Percentiles rank a stretch among this genome's conserved stretches.
Conservation (phyloP, 768 basidiomycete genomes). For the Tylopilus balloui region DNA sequence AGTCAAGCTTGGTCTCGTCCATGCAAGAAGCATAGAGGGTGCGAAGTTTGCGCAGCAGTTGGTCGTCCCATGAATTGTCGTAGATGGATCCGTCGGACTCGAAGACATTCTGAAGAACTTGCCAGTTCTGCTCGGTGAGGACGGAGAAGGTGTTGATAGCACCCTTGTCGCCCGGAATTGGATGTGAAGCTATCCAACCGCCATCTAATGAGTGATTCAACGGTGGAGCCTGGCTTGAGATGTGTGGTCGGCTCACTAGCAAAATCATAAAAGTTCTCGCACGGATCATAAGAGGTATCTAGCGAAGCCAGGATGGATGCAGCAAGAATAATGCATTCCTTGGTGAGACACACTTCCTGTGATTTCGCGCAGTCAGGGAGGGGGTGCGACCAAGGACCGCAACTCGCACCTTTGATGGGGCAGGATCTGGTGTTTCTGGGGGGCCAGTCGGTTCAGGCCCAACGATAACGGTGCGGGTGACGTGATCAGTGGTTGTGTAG, state of each 20-base stretch:
- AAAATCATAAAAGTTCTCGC: slow-evolving; percentile 92
- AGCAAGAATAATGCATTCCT: slow-evolving; percentile 79
- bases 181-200: slow-evolving; percentile 81
- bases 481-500: slow-evolving; percentile 34
- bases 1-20: slow-evolving; percentile 72
- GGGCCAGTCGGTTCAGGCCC: slow-evolving; percentile 38
- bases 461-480: slow-evolving; percentile 40
- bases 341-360: slow-evolving; percentile 66
- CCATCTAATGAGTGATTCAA: slow-evolving; percentile 49
- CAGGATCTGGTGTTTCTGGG: slow-evolving; percentile 53
- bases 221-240: not conserved
- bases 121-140: slow-evolving; percentile 71
- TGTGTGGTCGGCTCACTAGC: slow-evolving; percentile 59
- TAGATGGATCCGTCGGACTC: slow-evolving; percentile 41
- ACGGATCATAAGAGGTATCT: slow-evolving; percentile 83
- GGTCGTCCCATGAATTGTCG: slow-evolving; percentile 44
- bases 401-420: slow-evolving; percentile 47
- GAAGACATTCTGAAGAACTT: slow-evolving; percentile 69
- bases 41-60: slow-evolving; percentile 60
- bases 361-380: slow-evolving; percentile 7
- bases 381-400: not conserved
- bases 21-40: slow-evolving; percentile 78
- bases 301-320: slow-evolving; percentile 77
- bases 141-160: slow-evolving; percentile 67
- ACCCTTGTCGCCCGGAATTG: slow-evolving; percentile 83